Percentiles rank a stretch among this genome's conserved stretches.
These are phyloP conservation scores for Nicotiana otophora DNA, from an alignment of 257 asterid species.

Conservation along the genomic window DNA sequence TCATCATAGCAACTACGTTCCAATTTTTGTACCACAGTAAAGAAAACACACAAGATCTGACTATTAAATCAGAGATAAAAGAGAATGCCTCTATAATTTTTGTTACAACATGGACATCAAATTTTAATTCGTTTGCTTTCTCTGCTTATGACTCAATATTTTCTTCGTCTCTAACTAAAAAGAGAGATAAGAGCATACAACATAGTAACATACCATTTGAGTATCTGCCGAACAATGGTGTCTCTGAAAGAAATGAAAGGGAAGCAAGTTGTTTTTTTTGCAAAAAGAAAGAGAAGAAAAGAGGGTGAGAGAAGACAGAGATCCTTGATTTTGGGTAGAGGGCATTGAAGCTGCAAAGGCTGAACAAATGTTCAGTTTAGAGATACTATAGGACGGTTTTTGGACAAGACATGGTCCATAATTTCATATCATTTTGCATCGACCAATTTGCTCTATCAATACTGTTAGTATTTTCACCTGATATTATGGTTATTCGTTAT, in stretches of 20 bases:
- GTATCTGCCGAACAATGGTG: background rate
- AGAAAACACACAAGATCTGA: background rate
- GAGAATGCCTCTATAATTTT: background rate
- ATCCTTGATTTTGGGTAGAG: background rate
- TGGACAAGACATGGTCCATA: background rate
- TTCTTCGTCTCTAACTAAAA: too few relatives aligned
- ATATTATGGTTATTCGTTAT: background rate
- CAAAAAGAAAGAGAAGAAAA: background rate
- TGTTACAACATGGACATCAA: background rate
- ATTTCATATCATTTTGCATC: background rate
- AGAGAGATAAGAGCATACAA: background rate
- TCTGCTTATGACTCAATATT: too few relatives aligned
- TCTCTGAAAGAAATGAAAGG: background rate
- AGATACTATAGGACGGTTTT: background rate
- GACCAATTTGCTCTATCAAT: background rate
- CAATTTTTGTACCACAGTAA: background rate
- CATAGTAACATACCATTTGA: slow-evolving; percentile 1
- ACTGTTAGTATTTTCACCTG: too few relatives aligned
- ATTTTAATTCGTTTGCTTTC: too few relatives aligned
- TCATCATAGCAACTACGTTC: too few relatives aligned
- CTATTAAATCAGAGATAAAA: background rate
- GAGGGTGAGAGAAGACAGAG: background rate
- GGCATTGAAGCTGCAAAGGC: too few relatives aligned
- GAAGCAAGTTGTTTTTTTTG: background rate
- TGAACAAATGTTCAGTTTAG: slow-evolving; percentile 1